Conservation (phyloP, 495 filamentous ascomycete species). For the Aspergillus carlsbadensis region DNA sequence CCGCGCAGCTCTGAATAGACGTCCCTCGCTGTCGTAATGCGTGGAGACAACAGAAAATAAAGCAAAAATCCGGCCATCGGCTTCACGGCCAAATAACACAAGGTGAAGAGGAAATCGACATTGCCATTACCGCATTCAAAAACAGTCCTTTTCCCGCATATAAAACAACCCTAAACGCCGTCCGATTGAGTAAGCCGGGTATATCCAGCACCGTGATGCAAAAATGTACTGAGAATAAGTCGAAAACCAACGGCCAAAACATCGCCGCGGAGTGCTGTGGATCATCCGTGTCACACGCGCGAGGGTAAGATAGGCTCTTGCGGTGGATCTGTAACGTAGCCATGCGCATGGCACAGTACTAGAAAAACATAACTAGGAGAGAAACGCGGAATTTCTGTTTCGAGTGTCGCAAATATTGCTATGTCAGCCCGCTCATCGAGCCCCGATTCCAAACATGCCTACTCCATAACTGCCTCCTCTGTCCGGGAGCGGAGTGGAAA, state of each 20-base stretch:
- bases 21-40: conserved; percentile 7
- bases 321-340: conserved; percentile 18
- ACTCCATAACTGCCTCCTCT: conserved; percentile 47
- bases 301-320: not conserved
- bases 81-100: conserved; percentile 9
- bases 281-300: conserved; percentile 12
- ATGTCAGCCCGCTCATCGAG: conserved; percentile 29
- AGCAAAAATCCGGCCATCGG: conserved; percentile 2
- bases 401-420: conserved; percentile 18
- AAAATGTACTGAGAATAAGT: conserved; percentile 47
- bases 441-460: conserved; percentile 50
- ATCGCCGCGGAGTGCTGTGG: conserved; percentile 12
- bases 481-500: conserved; percentile 44
- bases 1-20: conserved; percentile 7
- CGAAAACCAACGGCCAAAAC: conserved; percentile 19
- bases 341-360: conserved; percentile 18
- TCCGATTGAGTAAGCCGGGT: conserved; percentile 51
- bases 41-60: conserved; percentile 4
- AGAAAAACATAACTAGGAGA: not conserved
- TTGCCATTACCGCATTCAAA: conserved; percentile 11
- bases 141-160: conserved; percentile 29
- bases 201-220: conserved; percentile 57
- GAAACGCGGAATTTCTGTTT: conserved; percentile 19
- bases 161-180: conserved; percentile 39
- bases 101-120: conserved; percentile 18